Evolutionary conservation across 495 filamentous ascomycete genomes (phyloP).

Genomic region (Neurospora pannonica): DNA sequence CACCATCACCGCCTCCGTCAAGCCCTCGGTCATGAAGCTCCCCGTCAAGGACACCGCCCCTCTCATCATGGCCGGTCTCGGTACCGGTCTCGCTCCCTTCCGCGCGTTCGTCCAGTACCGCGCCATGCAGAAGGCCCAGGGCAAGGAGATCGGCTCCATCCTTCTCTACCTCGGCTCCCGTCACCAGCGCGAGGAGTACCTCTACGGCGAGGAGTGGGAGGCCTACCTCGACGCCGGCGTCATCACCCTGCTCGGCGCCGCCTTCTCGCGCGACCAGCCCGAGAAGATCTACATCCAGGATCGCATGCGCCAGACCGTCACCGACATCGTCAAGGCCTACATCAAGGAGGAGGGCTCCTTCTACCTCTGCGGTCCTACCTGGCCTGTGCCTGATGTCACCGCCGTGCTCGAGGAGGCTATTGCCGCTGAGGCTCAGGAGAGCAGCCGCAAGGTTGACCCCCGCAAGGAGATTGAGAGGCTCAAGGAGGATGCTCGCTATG

Average conservation of each 20-base stretch:
- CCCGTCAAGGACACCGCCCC: slow-evolving; percentile 76
- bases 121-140: slow-evolving; percentile 90
- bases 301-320: slow-evolving; percentile 80
- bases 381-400: slow-evolving; percentile 98
- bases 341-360: slow-evolving; percentile 81
- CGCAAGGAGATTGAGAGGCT: slow-evolving; percentile 89
- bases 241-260: slow-evolving; percentile 85
- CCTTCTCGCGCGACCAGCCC: slow-evolving; percentile 93
- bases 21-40: slow-evolving; percentile 95
- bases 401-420: slow-evolving; percentile 90
- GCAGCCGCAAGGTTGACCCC: slow-evolving; percentile 73
- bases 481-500: slow-evolving; percentile 90
- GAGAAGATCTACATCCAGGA: slow-evolving; percentile 99
- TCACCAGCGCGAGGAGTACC: slow-evolving; percentile 95
- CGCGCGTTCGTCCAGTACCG: slow-evolving; percentile 97
- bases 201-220: slow-evolving; percentile 99
- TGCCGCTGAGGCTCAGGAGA: slow-evolving; percentile 56
- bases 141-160: slow-evolving; percentile 86
- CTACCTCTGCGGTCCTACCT: slow-evolving; percentile 95
- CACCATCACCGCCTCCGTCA: slow-evolving; percentile 80
- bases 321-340: slow-evolving; percentile 84
- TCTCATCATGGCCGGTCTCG: slow-evolving; percentile 98
- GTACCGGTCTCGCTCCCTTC: slow-evolving; percentile 95
- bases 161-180: slow-evolving; percentile 94
- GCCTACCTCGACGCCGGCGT: slow-evolving; percentile 92